These are phyloP conservation scores for Diaporthe humulicola DNA, from an alignment of 2,329 filamentous ascomycete species.

Conservation along the genomic window DNA sequence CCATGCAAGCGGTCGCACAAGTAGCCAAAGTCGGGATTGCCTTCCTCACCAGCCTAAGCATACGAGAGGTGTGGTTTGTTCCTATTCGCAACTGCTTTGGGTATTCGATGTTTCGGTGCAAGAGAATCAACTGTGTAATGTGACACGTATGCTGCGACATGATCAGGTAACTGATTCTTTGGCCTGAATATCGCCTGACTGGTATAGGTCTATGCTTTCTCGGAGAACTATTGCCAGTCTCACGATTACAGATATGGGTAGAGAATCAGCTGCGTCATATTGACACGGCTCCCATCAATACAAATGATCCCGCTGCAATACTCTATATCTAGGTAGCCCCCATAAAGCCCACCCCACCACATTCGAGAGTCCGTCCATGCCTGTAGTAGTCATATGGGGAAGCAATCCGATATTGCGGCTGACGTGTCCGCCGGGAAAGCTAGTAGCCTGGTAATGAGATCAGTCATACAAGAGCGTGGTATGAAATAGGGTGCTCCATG, in stretches of 20 bases:
- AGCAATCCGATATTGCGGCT: slow-evolving; percentile 33
- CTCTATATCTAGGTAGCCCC: too few species aligned
- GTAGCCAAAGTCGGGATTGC: neutral
- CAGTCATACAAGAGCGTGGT: neutral
- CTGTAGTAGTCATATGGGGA: slow-evolving; percentile 31
- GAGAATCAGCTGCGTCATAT: neutral
- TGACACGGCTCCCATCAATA: neutral
- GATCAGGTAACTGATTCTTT: neutral
- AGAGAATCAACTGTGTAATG: neutral
- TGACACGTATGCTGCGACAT: neutral
- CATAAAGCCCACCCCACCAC: neutral
- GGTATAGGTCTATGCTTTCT: too few species aligned
- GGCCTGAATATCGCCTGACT: neutral
- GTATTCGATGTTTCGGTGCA: neutral
- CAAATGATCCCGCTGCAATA: neutral
- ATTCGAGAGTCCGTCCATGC: neutral
- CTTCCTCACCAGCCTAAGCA: neutral
- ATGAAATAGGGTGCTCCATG: neutral
- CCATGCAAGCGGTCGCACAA: neutral
- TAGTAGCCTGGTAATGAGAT: slow-evolving; percentile 2
- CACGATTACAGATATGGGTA: too few species aligned
- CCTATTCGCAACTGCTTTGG: neutral
- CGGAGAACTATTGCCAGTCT: too few species aligned
- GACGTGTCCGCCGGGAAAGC: slow-evolving; percentile 36
- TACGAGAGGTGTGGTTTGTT: neutral